Evolutionary conservation across 2,329 filamentous ascomycete species (phyloP).

Genomic region (Mariannaea elegans): DNA sequence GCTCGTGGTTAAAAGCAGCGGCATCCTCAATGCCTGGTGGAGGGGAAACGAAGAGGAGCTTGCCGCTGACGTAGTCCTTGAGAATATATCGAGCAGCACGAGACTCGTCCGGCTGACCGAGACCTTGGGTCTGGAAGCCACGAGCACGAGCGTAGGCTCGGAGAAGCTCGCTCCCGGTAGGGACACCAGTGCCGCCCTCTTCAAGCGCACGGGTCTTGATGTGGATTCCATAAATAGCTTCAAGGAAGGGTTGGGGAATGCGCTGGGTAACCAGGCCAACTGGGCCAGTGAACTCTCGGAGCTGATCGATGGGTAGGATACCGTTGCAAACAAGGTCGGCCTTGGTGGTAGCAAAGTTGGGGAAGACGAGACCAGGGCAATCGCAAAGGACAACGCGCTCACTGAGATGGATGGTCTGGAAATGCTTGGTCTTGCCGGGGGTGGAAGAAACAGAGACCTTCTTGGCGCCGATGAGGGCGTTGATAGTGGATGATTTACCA

Average conservation of each 20-base stretch:
- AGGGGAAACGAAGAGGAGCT: conserved; percentile 90
- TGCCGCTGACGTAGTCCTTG: conserved; percentile 98
- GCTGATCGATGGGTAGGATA: conserved; percentile 93
- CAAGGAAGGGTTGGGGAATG: conserved; percentile 87
- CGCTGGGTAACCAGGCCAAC: conserved; percentile 82
- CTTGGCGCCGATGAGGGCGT: conserved; percentile 96
- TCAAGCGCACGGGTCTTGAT: conserved; percentile 83
- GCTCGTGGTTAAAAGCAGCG: conserved; percentile 83
- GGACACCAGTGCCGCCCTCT: conserved; percentile 89
- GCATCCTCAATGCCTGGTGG: conserved; percentile 79
- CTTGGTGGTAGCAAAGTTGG: conserved; percentile 96
- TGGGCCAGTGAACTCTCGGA: conserved; percentile 91
- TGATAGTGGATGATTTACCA: conserved; percentile 99
- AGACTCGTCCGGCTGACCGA: conserved; percentile 92
- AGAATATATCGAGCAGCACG: conserved; percentile 88
- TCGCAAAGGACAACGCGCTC: conserved; percentile 92
- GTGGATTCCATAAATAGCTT: conserved; percentile 92
- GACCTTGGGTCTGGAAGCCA: conserved; percentile 89
- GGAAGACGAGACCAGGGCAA: conserved; percentile 98
- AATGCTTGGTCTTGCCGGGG: conserved; percentile 98
- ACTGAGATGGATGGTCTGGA: conserved; percentile 96
- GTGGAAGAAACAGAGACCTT: conserved; percentile 98
- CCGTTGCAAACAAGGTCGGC: conserved; percentile 96
- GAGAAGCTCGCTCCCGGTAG: conserved; percentile 86
- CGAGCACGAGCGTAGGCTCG: conserved; percentile 86